These are phyloP conservation scores for Telopea speciosissima DNA, from an alignment of 177 flowering plant species.

Conservation along the genomic window DNA sequence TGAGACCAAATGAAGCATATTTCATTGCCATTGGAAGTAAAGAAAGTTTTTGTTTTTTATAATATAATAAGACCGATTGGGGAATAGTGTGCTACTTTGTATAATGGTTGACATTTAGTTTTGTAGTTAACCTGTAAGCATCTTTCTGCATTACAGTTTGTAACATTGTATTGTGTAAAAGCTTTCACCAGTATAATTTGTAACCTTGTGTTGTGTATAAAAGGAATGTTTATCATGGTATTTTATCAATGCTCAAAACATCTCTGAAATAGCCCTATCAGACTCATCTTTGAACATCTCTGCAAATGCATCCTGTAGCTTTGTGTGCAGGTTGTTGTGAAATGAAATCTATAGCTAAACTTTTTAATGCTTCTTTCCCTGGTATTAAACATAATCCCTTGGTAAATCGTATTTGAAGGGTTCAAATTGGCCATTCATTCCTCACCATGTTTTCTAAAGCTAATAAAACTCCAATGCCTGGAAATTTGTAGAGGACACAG, in stretches of 20 bases:
- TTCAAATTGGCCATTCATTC: slow-evolving; percentile 3
- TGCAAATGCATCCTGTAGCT: too few relatives aligned
- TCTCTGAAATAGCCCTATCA: too few relatives aligned
- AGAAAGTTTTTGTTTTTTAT: background rate
- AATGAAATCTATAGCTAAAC: too few relatives aligned
- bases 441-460: background rate
- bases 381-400: slow-evolving; percentile 1
- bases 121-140: background rate
- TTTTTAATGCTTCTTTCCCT: too few relatives aligned
- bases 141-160: background rate
- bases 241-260: too few relatives aligned
- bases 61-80: background rate
- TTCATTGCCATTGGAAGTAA: background rate
- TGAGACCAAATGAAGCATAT: background rate
- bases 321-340: too few relatives aligned
- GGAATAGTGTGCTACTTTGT: background rate
- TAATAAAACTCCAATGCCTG: background rate
- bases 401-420: background rate
- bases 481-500: background rate
- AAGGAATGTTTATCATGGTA: too few relatives aligned
- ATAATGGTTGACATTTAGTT: background rate
- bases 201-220: too few relatives aligned
- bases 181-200: too few relatives aligned
- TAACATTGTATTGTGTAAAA: background rate
- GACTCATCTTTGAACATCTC: too few relatives aligned